Conservation (phyloP, 192 early-diverging fungal genomes). For the Coemansia sp. region DNA sequence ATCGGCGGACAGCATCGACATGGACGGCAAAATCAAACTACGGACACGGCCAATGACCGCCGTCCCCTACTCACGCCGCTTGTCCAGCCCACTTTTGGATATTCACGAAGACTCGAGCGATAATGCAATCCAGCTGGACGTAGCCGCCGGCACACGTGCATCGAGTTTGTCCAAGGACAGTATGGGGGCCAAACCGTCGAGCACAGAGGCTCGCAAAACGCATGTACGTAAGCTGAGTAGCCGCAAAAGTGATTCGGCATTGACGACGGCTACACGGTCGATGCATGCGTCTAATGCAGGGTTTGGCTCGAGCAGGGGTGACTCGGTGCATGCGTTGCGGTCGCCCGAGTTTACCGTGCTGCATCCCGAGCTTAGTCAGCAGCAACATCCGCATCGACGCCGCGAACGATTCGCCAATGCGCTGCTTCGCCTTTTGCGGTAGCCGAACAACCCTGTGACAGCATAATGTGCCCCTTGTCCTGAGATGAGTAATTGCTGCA, state of each 20-base stretch:
- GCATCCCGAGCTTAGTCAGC: constrained; percentile 29
- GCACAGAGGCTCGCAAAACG: constrained; percentile 6
- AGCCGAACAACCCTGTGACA: background rate
- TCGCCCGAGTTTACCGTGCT: constrained; percentile 54
- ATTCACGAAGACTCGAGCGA: background rate
- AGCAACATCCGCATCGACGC: constrained; percentile 29
- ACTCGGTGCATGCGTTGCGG: constrained; percentile 35
- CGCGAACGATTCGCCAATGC: constrained; percentile 38
- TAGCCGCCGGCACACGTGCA: constrained; percentile 6
- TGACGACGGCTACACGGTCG: constrained; percentile 46
- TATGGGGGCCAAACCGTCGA: background rate
- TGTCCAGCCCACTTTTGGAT: constrained; percentile 22
- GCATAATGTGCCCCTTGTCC: background rate
- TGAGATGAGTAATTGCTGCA: no score
- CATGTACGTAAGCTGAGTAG: constrained; percentile 46
- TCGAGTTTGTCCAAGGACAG: background rate
- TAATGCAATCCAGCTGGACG: background rate
- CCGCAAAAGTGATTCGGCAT: constrained; percentile 49
- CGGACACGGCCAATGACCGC: constrained; percentile 50
- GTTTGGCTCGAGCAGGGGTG: constrained; percentile 11
- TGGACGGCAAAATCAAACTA: constrained; percentile 33
- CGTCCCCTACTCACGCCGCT: constrained; percentile 18
- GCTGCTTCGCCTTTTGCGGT: constrained; percentile 9
- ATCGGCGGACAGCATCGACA: background rate
- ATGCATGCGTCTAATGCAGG: constrained; percentile 22